Base-by-base conservation (phyloP, 257 asterid genomes). In the Linaria vulgaris region DNA sequence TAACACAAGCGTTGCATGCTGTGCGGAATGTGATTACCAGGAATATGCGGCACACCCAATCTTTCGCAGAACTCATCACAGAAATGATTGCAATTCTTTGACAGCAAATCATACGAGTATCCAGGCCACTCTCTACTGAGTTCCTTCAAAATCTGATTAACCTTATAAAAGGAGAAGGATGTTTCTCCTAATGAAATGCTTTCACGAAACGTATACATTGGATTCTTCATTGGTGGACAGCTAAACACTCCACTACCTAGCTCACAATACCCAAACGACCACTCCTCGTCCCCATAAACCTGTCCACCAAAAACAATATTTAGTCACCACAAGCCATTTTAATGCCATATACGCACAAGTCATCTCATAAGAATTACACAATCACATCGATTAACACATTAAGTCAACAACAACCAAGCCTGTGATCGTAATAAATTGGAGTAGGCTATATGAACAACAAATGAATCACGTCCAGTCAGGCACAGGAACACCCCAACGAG, bases 71-170 rank as follows among this genome's bases (percentile, higher is more conserved):
- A 75, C 61, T 80, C 92, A 52, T 94, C 97, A 56, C 99, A 94
- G 80, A 94, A 94, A 82, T 94, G 99, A 74, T 94, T 94, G 78
- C 99, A 94, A 64, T 94, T 94, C 73, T 90, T 90, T 15, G 99
- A 79, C 34, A 94, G 74, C 82, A 94, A 74, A 74, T 94, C 96
- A 59, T 94, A 94, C 0, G 91, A 72, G 39, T 81, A 76, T n/a
- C 99, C 99, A 25, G 97, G 97, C 99, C 99, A 94, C 79, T 90
- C 97, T 67, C 96, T 81, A 73, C 96, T 83, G 52, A 94, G 99
- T 78, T 90, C 99, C 74, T 95, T 81, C 56, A 94, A 76, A 63
- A 94, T 84, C 88, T 94, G 95, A 70, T 88, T 94, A 53, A 94
- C 96, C 79, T 84, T 74, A 78, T 12, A 84, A 70, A 73, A 75